Percentiles rank a stretch among this genome's conserved stretches.
These are phyloP conservation scores for Fusarium euwallaceae DNA, from an alignment of 2,329 filamentous ascomycete genomes.

Conservation along the genomic window DNA sequence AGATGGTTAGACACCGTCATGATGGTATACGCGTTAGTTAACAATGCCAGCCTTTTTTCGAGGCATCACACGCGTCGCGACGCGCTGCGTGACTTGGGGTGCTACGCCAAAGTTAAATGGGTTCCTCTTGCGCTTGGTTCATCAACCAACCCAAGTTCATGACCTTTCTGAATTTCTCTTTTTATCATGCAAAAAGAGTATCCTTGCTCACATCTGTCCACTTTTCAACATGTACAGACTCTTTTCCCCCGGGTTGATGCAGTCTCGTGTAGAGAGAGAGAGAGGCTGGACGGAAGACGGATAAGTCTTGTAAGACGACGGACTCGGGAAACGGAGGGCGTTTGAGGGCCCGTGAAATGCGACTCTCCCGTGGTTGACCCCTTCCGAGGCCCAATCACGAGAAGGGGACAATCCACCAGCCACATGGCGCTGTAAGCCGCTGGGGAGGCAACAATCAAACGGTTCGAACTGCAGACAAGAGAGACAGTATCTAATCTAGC, in stretches of 20 bases:
- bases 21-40: slow-evolving; percentile 4
- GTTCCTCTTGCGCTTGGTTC: not conserved
- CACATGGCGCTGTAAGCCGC: slow-evolving; percentile 16
- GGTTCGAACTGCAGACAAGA: not conserved
- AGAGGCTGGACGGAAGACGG: slow-evolving; percentile 2
- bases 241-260: not conserved
- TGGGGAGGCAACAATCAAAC: not conserved
- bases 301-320: slow-evolving; percentile 21
- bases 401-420: not conserved
- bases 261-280: not conserved
- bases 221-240: not conserved
- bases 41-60: not conserved
- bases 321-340: slow-evolving; percentile 27
- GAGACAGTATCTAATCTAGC: not conserved
- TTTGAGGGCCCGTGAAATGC: slow-evolving; percentile 19
- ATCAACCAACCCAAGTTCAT: not conserved
- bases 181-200: not conserved
- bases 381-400: slow-evolving; percentile 9
- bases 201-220: not conserved
- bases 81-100: slow-evolving; percentile 1
- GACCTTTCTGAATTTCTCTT: not conserved
- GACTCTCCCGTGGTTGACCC: slow-evolving; percentile 16
- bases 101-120: slow-evolving; percentile 13
- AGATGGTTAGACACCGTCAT: not conserved
- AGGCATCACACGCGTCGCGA: slow-evolving; percentile 24